These are phyloP conservation scores for Stephania japonica DNA, from an alignment of 164 flowering plant species.

Conservation along the genomic window DNA sequence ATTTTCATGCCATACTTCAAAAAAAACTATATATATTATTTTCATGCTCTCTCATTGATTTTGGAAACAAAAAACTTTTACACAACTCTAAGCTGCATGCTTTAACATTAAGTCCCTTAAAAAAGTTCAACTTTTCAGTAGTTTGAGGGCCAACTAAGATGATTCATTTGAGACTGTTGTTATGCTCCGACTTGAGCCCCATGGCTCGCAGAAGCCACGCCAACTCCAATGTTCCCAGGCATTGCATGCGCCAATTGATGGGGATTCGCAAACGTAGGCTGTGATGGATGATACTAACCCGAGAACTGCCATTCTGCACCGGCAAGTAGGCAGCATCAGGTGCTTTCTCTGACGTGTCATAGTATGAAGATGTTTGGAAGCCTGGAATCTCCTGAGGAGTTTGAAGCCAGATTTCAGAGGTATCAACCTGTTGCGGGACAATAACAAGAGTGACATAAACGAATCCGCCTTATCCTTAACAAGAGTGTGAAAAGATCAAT, in stretches of 20 bases:
- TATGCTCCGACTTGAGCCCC: conserved; percentile 72
- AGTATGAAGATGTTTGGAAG: conserved; percentile 70
- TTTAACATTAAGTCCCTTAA: background rate
- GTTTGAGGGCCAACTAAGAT: conserved; percentile 69
- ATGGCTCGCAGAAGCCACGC: conserved; percentile 53
- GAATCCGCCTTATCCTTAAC: background rate
- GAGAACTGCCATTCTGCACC: conserved; percentile 77
- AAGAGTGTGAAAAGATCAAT: background rate
- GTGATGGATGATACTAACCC: conserved; percentile 65
- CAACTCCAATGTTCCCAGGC: conserved; percentile 63
- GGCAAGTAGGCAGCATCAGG: conserved; percentile 77
- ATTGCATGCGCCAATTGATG: conserved; percentile 61
- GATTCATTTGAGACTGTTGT: conserved; percentile 81
- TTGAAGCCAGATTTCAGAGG: conserved; percentile 86
- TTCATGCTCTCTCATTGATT: background rate
- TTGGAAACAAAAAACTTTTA: background rate
- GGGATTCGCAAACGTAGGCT: conserved; percentile 55
- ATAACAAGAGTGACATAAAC: background rate
- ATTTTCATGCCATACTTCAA: background rate
- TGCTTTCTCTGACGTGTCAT: conserved; percentile 67
- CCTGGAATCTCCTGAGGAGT: conserved; percentile 66
- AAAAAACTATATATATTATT: no score
- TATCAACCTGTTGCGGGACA: conserved; percentile 54
- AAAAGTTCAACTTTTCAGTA: conserved; percentile 39
- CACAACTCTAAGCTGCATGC: background rate